These are phyloP conservation scores for Mycena rebaudengoi DNA, from an alignment of 768 basidiomycete species.

Conservation along the genomic window DNA sequence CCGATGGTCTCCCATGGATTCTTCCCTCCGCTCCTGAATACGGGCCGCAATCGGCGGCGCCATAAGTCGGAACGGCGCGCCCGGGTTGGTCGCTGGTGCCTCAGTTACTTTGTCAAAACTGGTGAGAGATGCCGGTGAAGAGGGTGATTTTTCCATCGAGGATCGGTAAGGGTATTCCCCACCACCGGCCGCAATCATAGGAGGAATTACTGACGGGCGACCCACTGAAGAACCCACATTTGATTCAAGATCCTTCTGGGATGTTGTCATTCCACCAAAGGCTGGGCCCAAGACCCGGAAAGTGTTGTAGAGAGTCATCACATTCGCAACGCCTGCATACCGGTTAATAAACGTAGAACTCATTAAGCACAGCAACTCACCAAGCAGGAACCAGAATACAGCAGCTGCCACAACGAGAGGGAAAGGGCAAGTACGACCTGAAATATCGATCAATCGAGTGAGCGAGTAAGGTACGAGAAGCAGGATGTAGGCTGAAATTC, in stretches of 20 bases:
- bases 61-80: slow-evolving; percentile 8
- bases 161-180: slow-evolving; percentile 9
- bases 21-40: slow-evolving; percentile 25
- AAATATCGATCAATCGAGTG: slow-evolving; percentile 54
- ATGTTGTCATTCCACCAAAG: slow-evolving; percentile 46
- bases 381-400: slow-evolving; percentile 60
- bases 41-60: slow-evolving; percentile 25
- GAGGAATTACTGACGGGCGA: slow-evolving; percentile 11
- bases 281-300: slow-evolving; percentile 67
- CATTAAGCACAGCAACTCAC: slow-evolving; percentile 43
- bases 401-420: slow-evolving; percentile 57
- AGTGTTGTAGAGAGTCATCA: slow-evolving; percentile 72
- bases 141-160: slow-evolving; percentile 23
- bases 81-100: slow-evolving; percentile 12
- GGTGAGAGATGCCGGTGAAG: slow-evolving; percentile 20
- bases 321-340: slow-evolving; percentile 66
- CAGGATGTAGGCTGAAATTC: slow-evolving; percentile 60
- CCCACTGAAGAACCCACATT: neutral
- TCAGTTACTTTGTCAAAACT: slow-evolving; percentile 24
- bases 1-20: slow-evolving; percentile 4
- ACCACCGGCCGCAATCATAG: slow-evolving; percentile 26
- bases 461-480: slow-evolving; percentile 69
- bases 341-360: slow-evolving; percentile 7
- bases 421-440: slow-evolving; percentile 58
- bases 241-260: slow-evolving; percentile 33